Conservation (phyloP, 768 basidiomycete genomes). For the Suillus subaureus region DNA sequence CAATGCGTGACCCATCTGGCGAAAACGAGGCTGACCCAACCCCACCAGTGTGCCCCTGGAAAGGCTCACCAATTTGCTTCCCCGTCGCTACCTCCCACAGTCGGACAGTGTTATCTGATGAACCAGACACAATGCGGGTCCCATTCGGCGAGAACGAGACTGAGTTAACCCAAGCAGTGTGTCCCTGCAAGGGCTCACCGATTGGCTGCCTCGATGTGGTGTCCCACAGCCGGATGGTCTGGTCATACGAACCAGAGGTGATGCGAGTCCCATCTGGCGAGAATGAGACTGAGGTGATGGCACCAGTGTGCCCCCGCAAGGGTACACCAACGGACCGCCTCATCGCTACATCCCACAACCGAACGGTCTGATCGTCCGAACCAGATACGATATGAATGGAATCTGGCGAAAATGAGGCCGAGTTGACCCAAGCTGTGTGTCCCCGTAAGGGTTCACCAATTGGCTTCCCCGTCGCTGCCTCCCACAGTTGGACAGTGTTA, state of each 20-base stretch:
- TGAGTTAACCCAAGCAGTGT: background rate
- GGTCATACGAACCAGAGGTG: constrained; percentile 9
- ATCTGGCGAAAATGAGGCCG: too few species aligned
- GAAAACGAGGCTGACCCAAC: constrained; percentile 15
- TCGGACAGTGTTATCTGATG: background rate
- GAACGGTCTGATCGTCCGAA: constrained; percentile 1
- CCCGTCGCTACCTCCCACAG: background rate
- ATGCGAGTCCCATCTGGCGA: constrained; percentile 20
- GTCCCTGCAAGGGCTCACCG: background rate
- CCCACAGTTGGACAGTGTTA: too few species aligned
- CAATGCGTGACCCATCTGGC: constrained; percentile 15
- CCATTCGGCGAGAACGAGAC: constrained; percentile 28
- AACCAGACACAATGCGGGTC: background rate
- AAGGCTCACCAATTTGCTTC: background rate
- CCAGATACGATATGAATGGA: too few species aligned
- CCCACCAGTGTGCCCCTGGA: background rate
- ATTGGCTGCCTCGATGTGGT: background rate
- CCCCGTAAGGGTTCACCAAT: too few species aligned
- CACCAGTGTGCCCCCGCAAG: constrained; percentile 12
- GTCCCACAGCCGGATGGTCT: constrained; percentile 6
- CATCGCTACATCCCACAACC: constrained; percentile 14
- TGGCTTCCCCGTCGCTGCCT: too few species aligned
- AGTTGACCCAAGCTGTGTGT: too few species aligned
- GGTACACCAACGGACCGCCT: constrained; percentile 3
- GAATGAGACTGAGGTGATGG: constrained; percentile 14